Base-by-base conservation (phyloP, 2,329 filamentous ascomycete species). In the Diatrype stigma region DNA sequence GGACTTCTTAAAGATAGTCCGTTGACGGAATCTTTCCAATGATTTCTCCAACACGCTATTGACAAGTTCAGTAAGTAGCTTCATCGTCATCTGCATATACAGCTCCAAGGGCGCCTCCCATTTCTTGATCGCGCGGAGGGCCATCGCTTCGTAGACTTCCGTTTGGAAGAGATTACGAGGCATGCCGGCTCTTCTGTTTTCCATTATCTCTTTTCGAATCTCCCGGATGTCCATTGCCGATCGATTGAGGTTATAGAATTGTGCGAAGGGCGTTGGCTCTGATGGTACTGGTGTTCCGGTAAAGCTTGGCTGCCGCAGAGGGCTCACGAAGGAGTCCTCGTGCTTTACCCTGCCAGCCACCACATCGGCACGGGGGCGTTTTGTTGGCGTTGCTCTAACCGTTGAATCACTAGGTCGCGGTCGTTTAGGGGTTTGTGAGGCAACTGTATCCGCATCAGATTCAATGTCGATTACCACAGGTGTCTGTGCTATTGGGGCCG, bases 121-220 rank as follows among this genome's bases (percentile, higher is more conserved):
- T 1, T 80, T 77, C 7, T 65, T 62, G 1, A 88, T 77, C 0
- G 79, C 78, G n/a, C 79, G 68, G 16, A 74, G 70, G 44, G 80
- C 82, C 16, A 88, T 71, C 0, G 73, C 72, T 26, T 84, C 77
- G 21, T 85, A 82, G 0, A 86, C 82, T 35, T 81, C 78, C 0
- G 80, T 76, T 0, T 84, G 78, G 0, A 82, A 78, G 0, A 83
- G 73, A 6, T 79, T 77, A 8, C 53, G 57, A 0, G 82, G 82
- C 57, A 84, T 73, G 0, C 84, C 83, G 0, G 81, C 77, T 17
- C 73, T 73, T 23, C 77, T 79, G 12, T 80, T 80, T 3, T 72
- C 67, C 17, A 71, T 66, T 14, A 87, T 84, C 11, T 83, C 75
- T 0, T 72, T 66, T 0, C 78, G 75, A 1, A 89, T 80, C 35